Evolutionary conservation across 148 eudicot species (phyloP), one percentile per base, ranked within the genome.

Genomic region (Vaccinium darrowii): DNA sequence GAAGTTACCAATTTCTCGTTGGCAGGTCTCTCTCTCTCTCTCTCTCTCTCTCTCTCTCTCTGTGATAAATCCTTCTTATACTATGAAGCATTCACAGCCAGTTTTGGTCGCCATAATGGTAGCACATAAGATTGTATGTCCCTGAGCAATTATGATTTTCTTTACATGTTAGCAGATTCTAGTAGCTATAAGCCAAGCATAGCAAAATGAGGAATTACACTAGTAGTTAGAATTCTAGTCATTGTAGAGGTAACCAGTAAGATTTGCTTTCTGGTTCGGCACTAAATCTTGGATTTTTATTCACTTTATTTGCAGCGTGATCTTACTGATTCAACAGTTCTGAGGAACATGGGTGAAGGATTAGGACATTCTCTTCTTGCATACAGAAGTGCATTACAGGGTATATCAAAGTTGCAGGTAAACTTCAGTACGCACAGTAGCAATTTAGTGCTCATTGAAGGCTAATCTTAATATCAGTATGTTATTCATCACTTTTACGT

Each of bases 311-410:
- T 90, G 89, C 95, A 96, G 99, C 93, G 99, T 51, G 99, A 96
- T 88, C 88, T 94, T 88, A 94, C 99, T 78, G 99, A 96, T 92
- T 96, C 99, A 53, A 96, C 99, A 49, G 99, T 96, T 79, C 86
- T 96, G 89, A 92, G 99, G 87, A 93, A 92, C 86, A 90, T 96
- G 94, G 99, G 99, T 74, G 94, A 89, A 87, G 98, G 92, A 79
- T 80, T 96, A 84, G 99, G 97, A 12, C 92, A 93, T 87, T 92
- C 98, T 49, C 92, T 94, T 79, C 91, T 96, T 83, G 95, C 98
- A 81, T 96, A 94, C 89, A 92, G 84, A 86, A 93, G 90, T 82
- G 91, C 99, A 80, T 74, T 96, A 79, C 94, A 91, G 85, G 99
- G 99, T 72, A 92, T 94, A 78, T 82, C 85, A 49, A 96, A 96